Conservation (phyloP, 2,329 filamentous ascomycete species). For the Didymella keratinophila region DNA sequence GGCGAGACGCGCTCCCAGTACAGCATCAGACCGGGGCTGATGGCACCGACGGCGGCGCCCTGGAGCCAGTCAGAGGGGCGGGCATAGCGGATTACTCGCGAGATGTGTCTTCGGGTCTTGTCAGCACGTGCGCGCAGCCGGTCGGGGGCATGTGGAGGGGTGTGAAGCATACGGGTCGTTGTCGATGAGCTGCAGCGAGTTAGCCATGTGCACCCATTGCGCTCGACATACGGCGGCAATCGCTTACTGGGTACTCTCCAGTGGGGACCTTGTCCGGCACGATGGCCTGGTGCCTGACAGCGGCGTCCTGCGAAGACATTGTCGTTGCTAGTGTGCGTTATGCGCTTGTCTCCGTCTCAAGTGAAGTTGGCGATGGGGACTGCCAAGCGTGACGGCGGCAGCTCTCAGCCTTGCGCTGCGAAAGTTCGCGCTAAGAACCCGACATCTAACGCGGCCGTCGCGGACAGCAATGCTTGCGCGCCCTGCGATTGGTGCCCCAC, state of each 20-base stretch:
- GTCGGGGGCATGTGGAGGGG: constrained; percentile 8
- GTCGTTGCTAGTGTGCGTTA: constrained; percentile 23
- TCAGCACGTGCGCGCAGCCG: constrained; percentile 31
- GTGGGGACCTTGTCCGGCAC: constrained; percentile 80
- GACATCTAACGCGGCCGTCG: constrained; percentile 22
- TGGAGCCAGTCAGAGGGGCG: constrained; percentile 81
- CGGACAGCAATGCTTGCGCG: constrained; percentile 19
- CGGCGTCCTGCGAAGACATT: constrained; percentile 42
- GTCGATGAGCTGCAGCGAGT: constrained; percentile 82
- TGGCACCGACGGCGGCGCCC: constrained; percentile 72
- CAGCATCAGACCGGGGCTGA: constrained; percentile 76
- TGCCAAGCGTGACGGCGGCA: background rate
- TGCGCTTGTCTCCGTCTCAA: background rate
- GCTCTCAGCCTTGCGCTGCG: background rate
- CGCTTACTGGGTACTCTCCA: constrained; percentile 85
- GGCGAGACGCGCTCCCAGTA: constrained; percentile 85
- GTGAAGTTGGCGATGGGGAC: no score
- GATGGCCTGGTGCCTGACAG: constrained; percentile 53
- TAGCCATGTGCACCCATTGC: constrained; percentile 37
- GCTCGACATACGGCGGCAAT: constrained; percentile 29
- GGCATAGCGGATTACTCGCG: constrained; percentile 87
- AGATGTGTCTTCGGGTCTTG: constrained; percentile 74
- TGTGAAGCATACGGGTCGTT: constrained; percentile 84
- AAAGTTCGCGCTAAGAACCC: constrained; percentile 7
- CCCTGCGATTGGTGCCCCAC: constrained; percentile 9